These are phyloP conservation scores for Arthrobotrys sinensis DNA, from an alignment of 2,329 filamentous ascomycete genomes.

Conservation along the genomic window DNA sequence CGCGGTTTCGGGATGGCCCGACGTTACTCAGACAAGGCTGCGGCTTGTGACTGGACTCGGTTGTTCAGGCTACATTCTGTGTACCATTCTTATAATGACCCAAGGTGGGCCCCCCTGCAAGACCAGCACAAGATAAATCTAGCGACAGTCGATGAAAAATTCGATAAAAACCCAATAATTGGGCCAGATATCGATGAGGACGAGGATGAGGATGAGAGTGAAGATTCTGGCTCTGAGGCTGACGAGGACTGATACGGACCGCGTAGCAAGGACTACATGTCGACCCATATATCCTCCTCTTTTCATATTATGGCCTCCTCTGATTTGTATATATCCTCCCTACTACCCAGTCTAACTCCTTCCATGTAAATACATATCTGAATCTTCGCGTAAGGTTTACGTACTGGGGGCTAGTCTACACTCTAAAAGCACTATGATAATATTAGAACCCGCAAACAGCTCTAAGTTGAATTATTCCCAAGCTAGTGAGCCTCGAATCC, in stretches of 20 bases:
- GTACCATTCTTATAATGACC: not conserved
- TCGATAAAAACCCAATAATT: not conserved
- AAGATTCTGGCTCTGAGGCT: not conserved
- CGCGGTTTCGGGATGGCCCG: not conserved
- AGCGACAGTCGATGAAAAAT: not conserved
- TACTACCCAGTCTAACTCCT: too few relatives aligned
- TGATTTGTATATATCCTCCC: too few relatives aligned
- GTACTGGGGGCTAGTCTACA: too few relatives aligned
- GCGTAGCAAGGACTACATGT: too few relatives aligned
- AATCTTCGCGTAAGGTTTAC: too few relatives aligned
- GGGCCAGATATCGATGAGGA: not conserved
- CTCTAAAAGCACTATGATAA: too few relatives aligned
- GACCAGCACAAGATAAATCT: not conserved
- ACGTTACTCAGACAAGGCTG: not conserved
- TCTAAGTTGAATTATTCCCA: too few relatives aligned
- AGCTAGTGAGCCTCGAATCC: too few relatives aligned
- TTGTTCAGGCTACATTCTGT: not conserved
- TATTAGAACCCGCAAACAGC: too few relatives aligned
- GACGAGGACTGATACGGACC: not conserved
- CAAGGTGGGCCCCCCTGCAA: not conserved
- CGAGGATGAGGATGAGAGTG: conserved; percentile 1
- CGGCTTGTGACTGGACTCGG: not conserved
- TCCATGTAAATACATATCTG: too few relatives aligned
- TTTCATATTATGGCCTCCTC: not conserved
- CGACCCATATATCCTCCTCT: not conserved